phyloP scores from a whole-genome alignment of 2,329 filamentous ascomycete species.

The Colletotrichum tamarilloi region DNA sequence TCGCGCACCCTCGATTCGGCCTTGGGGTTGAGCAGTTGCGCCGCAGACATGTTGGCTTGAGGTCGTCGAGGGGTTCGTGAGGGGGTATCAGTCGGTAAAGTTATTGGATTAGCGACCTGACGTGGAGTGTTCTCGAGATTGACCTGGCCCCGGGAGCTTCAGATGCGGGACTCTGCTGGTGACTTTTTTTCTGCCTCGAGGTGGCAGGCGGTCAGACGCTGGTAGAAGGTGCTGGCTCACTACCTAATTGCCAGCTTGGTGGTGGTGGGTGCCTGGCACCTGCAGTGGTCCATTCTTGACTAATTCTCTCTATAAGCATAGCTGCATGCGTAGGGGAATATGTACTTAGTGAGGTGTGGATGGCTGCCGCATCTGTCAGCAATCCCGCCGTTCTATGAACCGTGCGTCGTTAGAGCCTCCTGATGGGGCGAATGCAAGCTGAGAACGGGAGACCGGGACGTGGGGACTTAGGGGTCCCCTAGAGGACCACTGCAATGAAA shows the following conservation, averaged over 20 bases:
- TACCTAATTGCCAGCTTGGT: background rate
- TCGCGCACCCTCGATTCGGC: constrained; percentile 90
- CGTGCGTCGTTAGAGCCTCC: constrained; percentile 15
- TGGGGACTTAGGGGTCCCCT: constrained; percentile 2
- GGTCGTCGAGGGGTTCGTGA: constrained; percentile 33
- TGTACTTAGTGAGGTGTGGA: background rate
- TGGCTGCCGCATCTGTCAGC: background rate
- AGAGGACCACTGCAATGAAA: constrained; percentile 22
- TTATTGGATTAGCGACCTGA: constrained; percentile 33
- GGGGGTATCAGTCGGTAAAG: constrained; percentile 31
- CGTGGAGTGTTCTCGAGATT: constrained; percentile 36
- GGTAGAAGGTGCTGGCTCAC: constrained; percentile 35
- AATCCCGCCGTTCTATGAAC: background rate
- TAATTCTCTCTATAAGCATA: background rate
- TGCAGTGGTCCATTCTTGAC: background rate
- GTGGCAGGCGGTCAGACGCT: constrained; percentile 31
- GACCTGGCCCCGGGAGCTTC: constrained; percentile 32
- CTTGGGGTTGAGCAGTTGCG: constrained; percentile 98
- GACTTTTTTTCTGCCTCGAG: constrained; percentile 37
- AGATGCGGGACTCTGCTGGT: constrained; percentile 36
- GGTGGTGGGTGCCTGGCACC: constrained; percentile 4
- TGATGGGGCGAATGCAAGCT: background rate
- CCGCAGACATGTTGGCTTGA: constrained; percentile 81
- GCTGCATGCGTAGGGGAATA: fast-evolving
- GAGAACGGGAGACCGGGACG: constrained; percentile 16